Evolutionary conservation across 768 basidiomycete species (phyloP), one percentile per base, ranked within the genome.

Genomic region (Paxillus ammoniavirescens): DNA sequence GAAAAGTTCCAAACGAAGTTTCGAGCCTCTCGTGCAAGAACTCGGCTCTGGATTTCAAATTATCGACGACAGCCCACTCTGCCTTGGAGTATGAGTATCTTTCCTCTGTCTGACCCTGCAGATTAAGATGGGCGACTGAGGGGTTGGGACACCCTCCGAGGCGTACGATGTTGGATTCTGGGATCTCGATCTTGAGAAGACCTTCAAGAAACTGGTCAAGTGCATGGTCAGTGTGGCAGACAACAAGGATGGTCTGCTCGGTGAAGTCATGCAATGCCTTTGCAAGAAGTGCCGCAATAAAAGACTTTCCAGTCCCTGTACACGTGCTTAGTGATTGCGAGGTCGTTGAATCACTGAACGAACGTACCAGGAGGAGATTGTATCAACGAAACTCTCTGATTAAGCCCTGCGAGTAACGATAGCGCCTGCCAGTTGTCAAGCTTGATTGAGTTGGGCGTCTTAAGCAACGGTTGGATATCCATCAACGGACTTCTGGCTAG

Each of bases 211-310:
- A 83, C 53, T 86, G 81, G 59, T 88, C 86, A 0, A 89, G 75
- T 0, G 87, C 87, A 53, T 89, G 86, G 55, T 89, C 87, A 0
- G 86, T 89, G 55, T 80, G 87, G 58, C 85, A 87, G 38, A 86
- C 81, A 1, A 88, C 83, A 10, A 88, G 76, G 18, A 88, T 83
- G 1, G 65, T 81, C 41, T 73, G 69, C 0, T 59, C 33, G 0
- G 78, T 77, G 52, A 66, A 66, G 21, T 80, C 75, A 46, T 86
- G 77, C 4, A 86, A 63, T 6, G 77, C 69, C 56, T 86, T 87
- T 0, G 82, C 83, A 1, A 87, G 67, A 0, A 87, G 67, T 0
- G 83, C 82, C 0, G 86, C 86, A 23, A 88, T 82, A 58, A 87
- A 87, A 0, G 84, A 86, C 56, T 88, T 89, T 2, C 86, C 86